Base-by-base conservation (phyloP, 495 filamentous ascomycete genomes). In the Evernia prunastri region DNA sequence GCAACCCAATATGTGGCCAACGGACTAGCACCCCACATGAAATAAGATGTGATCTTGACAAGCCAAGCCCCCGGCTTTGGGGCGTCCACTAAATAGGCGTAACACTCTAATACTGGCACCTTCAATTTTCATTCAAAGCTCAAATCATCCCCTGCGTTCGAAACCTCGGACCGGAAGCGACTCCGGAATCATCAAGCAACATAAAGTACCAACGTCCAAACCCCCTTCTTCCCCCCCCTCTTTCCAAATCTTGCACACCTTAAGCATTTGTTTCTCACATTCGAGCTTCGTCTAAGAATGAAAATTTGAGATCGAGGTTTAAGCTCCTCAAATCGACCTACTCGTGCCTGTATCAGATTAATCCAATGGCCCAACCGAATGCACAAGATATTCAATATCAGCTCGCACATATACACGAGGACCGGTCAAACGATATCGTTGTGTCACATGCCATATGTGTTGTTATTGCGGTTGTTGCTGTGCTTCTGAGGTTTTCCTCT, bases 401-500 rank as follows among this genome's bases (percentile, higher is more conserved):
- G 42, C 36, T 27, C 1, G 29, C 37, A 13, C 66, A 68, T 56
- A 56, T 62, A 18, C 17, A 47, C 27, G 60, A 70, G 23, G 53
- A 67, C 23, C 69, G 73, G 67, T 73, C 73, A 25, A 56, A 62
- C 56, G 69, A 75, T 58, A 79, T 79, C 68, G 74, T 77, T 43
- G 70, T 65, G 61, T 76, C 74, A 63, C 67, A 77, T 47, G 67
- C 73, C 37, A 71, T 74, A 42, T 73, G 79, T 60, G 71, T 80
- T 18, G 67, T 65, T 35, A 63, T 81, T 17, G 73, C 76, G 29
- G 59, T 73, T 10, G 59, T 77, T 12, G 72, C 73, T 12, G 76
- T 79, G 8, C 64, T 72, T 12, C 61, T 80, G 37, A 73, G 79
- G 6, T 71, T 77, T 45, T 43, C 75, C 23, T 73, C 79, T 39